phyloP scores from a whole-genome alignment of 2,329 filamentous ascomycete species.

The Chaetoscypha palmicola region DNA sequence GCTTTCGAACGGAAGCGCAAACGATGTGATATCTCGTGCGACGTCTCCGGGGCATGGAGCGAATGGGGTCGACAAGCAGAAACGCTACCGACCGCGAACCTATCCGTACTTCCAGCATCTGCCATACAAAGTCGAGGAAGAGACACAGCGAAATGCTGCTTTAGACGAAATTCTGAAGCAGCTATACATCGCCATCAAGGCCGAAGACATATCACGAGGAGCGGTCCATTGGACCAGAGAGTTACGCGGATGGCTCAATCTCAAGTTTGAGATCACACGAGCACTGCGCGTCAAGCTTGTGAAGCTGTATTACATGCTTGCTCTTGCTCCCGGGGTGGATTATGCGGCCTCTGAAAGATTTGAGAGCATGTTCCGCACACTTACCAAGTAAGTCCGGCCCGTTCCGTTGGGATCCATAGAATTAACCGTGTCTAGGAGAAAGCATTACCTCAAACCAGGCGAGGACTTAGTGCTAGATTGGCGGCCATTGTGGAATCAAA shows the following conservation, averaged over 20 bases:
- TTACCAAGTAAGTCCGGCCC: conserved; percentile 69
- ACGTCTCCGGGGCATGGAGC: conserved; percentile 67
- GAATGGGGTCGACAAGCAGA: conserved; percentile 42
- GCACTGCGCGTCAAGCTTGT: conserved; percentile 77
- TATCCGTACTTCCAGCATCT: conserved; percentile 90
- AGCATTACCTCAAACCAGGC: conserved; percentile 86
- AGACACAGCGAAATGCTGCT: conserved; percentile 67
- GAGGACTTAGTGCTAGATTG: conserved; percentile 90
- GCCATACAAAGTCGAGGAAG: conserved; percentile 81
- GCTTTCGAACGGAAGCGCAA: conserved; percentile 27
- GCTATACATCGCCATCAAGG: conserved; percentile 83
- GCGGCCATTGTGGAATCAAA: conserved; percentile 84
- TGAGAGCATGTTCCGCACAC: conserved; percentile 88
- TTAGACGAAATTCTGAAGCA: conserved; percentile 85
- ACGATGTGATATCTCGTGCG: conserved; percentile 72
- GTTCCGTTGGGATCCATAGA: conserved; percentile 23
- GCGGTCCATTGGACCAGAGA: conserved; percentile 96
- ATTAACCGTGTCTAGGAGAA: conserved; percentile 54
- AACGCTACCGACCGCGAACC: conserved; percentile 74
- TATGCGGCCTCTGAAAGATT: conserved; percentile 78
- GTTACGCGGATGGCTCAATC: conserved; percentile 85
- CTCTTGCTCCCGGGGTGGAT: conserved; percentile 84
- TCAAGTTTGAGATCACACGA: conserved; percentile 94
- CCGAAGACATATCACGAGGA: conserved; percentile 89
- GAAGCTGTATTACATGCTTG: conserved; percentile 88